Base-by-base conservation (phyloP, 139 green algal genomes). In the Volvox reticuliferus region DNA sequence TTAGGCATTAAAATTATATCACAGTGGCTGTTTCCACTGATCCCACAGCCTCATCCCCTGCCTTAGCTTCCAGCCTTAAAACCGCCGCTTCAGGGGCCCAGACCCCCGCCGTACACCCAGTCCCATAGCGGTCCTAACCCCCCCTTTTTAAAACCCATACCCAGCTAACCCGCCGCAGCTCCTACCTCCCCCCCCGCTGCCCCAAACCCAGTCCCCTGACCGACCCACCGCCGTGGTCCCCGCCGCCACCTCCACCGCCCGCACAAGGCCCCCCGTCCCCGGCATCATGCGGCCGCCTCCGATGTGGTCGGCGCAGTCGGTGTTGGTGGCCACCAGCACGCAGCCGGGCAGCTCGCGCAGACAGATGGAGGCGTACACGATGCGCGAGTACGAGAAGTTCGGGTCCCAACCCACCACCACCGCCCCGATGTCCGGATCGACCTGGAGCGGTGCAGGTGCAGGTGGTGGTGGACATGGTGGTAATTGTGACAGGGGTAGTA, bases 281-380 rank as follows among this genome's bases (percentile, higher is more conserved):
- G 95, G 94, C 95, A 97, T 97, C 90, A 96, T 94, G 19, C 96
- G 92, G 0, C 89, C 91, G n/a, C 78, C 80, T 36, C 93, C 93
- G 33, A 96, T 93, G 88, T 93, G 77, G 93, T 97, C 95, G 0
- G 88, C 86, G 84, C 69, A 71, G 90, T 95, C 93, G 5, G 80
- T 80, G 83, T 97, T 97, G 69, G 95, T 97, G 16, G 91, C 94
- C 20, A 97, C 93, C 87, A 97, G 95, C n/a, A 95, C 28, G 91
- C 93, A 96, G 26, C 92, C 93, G 21, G 93, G 93, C 37, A 96
- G 82, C 93, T 97, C 94, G 0, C 93, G 91, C 37, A 97, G 91
- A 87, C 88, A 94, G 20, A 91, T 82, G 6, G 83, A 93, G 26
- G 77, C 77, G 37, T 87, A 87, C 82, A 92, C 89, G 30, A 95